These are phyloP conservation scores for Gastrolobium villosum DNA, from an alignment of 306 rosid genomes.

Conservation along the genomic window DNA sequence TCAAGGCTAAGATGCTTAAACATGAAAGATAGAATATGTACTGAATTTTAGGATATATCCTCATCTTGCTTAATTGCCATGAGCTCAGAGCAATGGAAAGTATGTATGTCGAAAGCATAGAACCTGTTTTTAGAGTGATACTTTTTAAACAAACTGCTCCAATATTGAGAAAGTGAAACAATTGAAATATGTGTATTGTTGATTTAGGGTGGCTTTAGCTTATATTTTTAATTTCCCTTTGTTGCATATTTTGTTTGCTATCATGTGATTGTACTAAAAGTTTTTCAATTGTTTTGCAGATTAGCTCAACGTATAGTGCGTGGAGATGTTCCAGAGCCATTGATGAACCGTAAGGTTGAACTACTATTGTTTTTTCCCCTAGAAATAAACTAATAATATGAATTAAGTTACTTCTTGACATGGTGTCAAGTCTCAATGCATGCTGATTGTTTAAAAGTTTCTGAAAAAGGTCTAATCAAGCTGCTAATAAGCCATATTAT, in stretches of 20 bases:
- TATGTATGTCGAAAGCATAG: neutral
- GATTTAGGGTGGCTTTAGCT: conserved; percentile 8
- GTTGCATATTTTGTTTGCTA: conserved; percentile 16
- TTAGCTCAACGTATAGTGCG: conserved; percentile 97
- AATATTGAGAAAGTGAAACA: conserved; percentile 25
- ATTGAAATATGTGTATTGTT: conserved; percentile 11
- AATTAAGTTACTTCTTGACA: conserved; percentile 8
- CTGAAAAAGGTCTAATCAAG: conserved; percentile 21
- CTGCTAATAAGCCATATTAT: conserved; percentile 20
- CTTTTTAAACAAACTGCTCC: conserved; percentile 25
- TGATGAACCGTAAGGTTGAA: conserved; percentile 86
- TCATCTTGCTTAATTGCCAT: neutral
- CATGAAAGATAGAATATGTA: neutral
- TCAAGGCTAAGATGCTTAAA: conserved; percentile 30
- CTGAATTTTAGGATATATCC: neutral
- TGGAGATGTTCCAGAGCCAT: conserved; percentile 97
- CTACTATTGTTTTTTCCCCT: conserved; percentile 26
- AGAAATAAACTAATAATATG: conserved; percentile 26
- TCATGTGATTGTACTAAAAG: conserved; percentile 25
- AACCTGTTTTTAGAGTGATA: conserved; percentile 18
- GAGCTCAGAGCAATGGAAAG: conserved; percentile 27
- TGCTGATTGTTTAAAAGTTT: conserved; percentile 21
- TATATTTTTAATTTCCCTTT: conserved; percentile 10
- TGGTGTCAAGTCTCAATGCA: conserved; percentile 28
- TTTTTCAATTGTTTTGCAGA: conserved; percentile 58